These are phyloP conservation scores for Mycogone perniciosa DNA, from an alignment of 2,329 filamentous ascomycete genomes.

Conservation along the genomic window DNA sequence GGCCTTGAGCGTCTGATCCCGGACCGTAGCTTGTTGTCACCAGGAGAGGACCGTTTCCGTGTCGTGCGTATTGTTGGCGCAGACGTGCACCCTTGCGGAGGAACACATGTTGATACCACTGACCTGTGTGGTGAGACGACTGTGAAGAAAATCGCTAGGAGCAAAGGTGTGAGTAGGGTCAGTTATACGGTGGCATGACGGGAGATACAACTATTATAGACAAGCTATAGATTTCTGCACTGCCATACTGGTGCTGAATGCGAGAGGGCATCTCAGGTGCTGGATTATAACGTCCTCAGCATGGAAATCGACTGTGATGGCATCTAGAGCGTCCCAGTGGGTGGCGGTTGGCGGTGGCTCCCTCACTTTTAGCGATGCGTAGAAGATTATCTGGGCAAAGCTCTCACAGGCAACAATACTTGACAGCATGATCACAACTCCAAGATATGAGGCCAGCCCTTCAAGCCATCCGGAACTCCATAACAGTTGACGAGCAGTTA, in stretches of 20 bases:
- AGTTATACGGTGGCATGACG: conserved; percentile 30
- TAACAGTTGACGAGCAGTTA: too few species aligned
- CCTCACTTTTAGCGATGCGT: too few species aligned
- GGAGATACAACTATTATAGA: neutral
- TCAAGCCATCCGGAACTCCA: too few species aligned
- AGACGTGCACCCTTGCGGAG: conserved; percentile 68
- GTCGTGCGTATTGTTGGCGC: conserved; percentile 64
- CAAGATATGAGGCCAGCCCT: too few species aligned
- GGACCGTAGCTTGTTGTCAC: conserved; percentile 36
- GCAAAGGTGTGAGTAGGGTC: conserved; percentile 58
- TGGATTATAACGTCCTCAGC: too few species aligned
- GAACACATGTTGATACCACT: conserved; percentile 62
- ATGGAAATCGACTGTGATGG: too few species aligned
- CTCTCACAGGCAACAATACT: too few species aligned
- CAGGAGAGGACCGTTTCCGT: conserved; percentile 50
- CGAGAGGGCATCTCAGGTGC: neutral
- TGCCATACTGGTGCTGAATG: neutral
- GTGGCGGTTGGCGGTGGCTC: too few species aligned
- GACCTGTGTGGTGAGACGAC: conserved; percentile 52
- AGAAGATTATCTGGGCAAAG: too few species aligned
- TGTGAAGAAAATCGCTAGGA: conserved; percentile 61
- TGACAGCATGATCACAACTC: too few species aligned
- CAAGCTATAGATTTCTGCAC: neutral
- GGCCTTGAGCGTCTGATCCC: conserved; percentile 51
- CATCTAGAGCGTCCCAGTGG: too few species aligned